Conservation (phyloP, 129 eudicot genomes). For the Tagetes erecta region DNA sequence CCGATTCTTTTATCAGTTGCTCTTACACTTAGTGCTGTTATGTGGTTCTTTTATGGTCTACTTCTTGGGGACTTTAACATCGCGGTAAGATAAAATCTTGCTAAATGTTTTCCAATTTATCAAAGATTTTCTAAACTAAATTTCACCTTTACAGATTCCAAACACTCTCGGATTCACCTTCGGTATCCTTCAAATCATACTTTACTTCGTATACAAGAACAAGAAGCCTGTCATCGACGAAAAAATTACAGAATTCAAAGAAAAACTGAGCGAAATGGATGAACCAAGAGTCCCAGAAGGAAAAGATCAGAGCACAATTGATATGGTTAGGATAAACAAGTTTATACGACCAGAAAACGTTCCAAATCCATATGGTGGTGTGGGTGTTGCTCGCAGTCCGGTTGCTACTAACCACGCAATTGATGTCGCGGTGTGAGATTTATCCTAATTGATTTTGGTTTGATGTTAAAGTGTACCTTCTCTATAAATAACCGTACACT, state of each 20-base stretch:
- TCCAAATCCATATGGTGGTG: constrained; percentile 19
- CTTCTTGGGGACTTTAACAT: constrained; percentile 66
- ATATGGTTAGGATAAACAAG: constrained; percentile 45
- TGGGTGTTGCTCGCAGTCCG: constrained; percentile 27
- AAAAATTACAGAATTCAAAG: constrained; percentile 33
- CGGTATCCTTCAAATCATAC: constrained; percentile 64
- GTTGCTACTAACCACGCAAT: constrained; percentile 30
- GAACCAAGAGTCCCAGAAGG: constrained; percentile 34
- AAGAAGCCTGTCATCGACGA: constrained; percentile 41
- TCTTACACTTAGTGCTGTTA: constrained; percentile 85
- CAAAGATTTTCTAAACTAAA: not conserved
- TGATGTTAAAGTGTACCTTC: constrained; percentile 38
- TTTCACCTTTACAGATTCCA: constrained; percentile 45
- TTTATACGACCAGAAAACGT: constrained; percentile 10
- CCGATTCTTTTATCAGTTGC: constrained; percentile 73
- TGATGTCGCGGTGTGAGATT: constrained; percentile 37
- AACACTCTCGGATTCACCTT: constrained; percentile 68
- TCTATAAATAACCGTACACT: constrained; percentile 41
- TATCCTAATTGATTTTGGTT: constrained; percentile 35
- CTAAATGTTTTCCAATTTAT: not conserved
- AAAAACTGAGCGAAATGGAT: constrained; percentile 42
- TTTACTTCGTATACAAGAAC: constrained; percentile 54
- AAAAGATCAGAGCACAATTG: constrained; percentile 39
- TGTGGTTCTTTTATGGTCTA: constrained; percentile 93
- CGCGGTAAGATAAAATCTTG: constrained; percentile 48